Percentiles rank a stretch among this genome's conserved stretches.
These are phyloP conservation scores for Fraxinus baroniana DNA, from an alignment of 305 asterid genomes.

Conservation along the genomic window DNA sequence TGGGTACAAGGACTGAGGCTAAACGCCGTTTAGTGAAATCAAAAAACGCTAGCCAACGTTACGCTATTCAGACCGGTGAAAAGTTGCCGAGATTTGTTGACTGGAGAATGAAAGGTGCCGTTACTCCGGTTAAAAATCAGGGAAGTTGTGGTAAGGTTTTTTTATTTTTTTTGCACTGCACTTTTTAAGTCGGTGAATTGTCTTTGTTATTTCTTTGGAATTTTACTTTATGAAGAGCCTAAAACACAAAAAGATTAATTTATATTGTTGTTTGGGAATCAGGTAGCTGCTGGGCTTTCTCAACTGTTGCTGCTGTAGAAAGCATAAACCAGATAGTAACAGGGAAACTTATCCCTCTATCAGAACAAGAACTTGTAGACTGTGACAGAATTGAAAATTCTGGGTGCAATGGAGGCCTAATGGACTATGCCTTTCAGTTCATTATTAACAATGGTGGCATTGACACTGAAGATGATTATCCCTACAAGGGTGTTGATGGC, in stretches of 20 bases:
- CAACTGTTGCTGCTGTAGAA: conserved; percentile 73
- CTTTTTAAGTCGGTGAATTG: background rate
- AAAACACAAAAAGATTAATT: background rate
- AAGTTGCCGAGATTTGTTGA: conserved; percentile 64
- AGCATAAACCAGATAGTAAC: conserved; percentile 59
- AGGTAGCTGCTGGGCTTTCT: conserved; percentile 96
- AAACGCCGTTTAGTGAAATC: conserved; percentile 51
- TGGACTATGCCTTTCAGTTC: conserved; percentile 77
- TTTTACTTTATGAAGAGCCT: background rate
- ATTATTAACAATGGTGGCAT: conserved; percentile 73
- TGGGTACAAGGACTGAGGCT: conserved; percentile 59
- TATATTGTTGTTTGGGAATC: conserved; percentile 3
- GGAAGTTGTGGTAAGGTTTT: conserved; percentile 63
- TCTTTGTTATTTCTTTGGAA: background rate
- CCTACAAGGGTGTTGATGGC: conserved; percentile 60
- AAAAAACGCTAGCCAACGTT: conserved; percentile 42
- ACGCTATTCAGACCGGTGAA: conserved; percentile 38
- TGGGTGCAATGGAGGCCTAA: conserved; percentile 79
- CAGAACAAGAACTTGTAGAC: conserved; percentile 74
- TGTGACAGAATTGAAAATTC: conserved; percentile 50
- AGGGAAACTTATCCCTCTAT: conserved; percentile 56
- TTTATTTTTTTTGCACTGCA: background rate
- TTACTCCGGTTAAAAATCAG: conserved; percentile 65
- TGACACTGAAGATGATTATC: conserved; percentile 70
- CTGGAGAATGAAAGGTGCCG: conserved; percentile 77